Evolutionary conservation across 1,284 basidiomycete genomes (phyloP), one percentile per base, ranked within the genome.

Genomic region (Trichosporon sp.): DNA sequence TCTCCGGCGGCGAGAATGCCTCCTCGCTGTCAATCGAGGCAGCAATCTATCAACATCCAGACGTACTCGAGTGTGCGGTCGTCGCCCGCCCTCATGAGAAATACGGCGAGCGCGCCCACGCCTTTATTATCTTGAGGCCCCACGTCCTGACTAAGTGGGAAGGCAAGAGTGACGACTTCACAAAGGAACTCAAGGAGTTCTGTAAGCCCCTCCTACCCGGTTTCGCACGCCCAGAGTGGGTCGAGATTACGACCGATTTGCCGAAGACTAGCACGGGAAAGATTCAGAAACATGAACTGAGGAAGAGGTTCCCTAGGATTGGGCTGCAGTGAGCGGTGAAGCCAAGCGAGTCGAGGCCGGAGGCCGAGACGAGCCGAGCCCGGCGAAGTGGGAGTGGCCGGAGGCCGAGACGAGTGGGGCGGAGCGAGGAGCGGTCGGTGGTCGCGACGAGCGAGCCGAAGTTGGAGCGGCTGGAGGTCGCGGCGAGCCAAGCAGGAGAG

Each of bases 191-290:
- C 61, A 67, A 64, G 66, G 23, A 46, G 9, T 63, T 62, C 33
- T 37, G 25, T 52, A 64, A 62, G 60, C 60, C 63, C 23, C 61
- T 59, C 14, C 66, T 67, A 13, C 66, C 66, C 27, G 66, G 66
- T 21, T 67, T 67, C 36, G 66, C 66, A 34, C 63, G 66, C 13
- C 66, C 66, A 19, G 66, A 67, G 61, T 67, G 66, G 66, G 60
- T 64, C 58, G 66, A 67, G 59, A 56, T 67, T 21, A 60, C 62
- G 10, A 34, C 52, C 2, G 88, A 90, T 67, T 77, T 92, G 11
- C 91, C 91, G 0, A 92, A 90, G 82, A 94, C 91, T 6, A 89
- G 88, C 19, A 92, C 90, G 70, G 91, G 91, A 49, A 94, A 94
- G 78, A 86, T 94, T 37, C 86, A 87, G 86, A 93, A 93, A 80